A percentile compares a stretch with the other conserved stretches of the same genome.
Conservation (phyloP, 768 basidiomycete genomes). For the Tephrocybe sp. region DNA sequence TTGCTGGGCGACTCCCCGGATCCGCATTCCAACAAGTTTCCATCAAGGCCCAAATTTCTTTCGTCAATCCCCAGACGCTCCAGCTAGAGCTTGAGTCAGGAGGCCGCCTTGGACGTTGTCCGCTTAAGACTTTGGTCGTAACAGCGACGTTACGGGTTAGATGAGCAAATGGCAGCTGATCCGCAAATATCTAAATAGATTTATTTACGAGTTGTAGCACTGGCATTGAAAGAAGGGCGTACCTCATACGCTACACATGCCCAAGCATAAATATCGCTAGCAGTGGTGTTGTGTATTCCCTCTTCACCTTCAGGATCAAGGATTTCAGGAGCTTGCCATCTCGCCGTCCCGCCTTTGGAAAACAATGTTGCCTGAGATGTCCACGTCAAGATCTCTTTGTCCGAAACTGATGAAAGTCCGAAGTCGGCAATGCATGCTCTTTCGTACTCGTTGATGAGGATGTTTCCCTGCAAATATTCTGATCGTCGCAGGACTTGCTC, state of each 20-base stretch:
- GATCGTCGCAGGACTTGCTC: neutral
- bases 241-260: slow-evolving; percentile 19
- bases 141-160: too few relatives aligned
- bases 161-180: too few relatives aligned
- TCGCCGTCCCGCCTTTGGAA: slow-evolving; percentile 8
- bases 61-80: too few relatives aligned
- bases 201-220: too few relatives aligned
- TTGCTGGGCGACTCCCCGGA: too few relatives aligned
- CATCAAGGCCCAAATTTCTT: too few relatives aligned
- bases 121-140: too few relatives aligned
- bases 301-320: slow-evolving; percentile 5
- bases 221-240: neutral
- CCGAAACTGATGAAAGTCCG: slow-evolving; percentile 16
- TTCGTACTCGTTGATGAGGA: slow-evolving; percentile 16
- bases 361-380: slow-evolving; percentile 6
- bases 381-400: slow-evolving; percentile 11
- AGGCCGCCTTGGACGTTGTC: too few relatives aligned
- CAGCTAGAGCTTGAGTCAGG: too few relatives aligned
- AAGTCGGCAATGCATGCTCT: slow-evolving; percentile 22
- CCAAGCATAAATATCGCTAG: slow-evolving; percentile 19
- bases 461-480: slow-evolving; percentile 13
- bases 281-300: neutral
- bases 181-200: too few relatives aligned
- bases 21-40: too few relatives aligned
- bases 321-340: slow-evolving; percentile 22